phyloP scores from a whole-genome alignment of 1,139 yeast genomes.

The Lodderomyces margitis region DNA sequence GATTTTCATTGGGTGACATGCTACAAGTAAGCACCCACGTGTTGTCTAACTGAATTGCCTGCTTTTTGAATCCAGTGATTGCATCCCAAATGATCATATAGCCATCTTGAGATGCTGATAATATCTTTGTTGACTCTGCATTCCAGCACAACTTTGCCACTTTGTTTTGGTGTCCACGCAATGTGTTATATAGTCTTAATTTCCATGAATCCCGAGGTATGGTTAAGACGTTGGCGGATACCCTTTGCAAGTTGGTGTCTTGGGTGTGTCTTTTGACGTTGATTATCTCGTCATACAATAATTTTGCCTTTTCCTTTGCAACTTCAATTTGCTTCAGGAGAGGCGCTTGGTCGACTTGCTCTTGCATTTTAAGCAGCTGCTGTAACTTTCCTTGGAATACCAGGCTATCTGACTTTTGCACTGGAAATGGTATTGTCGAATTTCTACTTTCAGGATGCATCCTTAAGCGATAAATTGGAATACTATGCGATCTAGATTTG shows the following conservation, averaged over 20 bases:
- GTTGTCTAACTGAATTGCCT: slow-evolving; percentile 67
- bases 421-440: slow-evolving; percentile 4
- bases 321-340: slow-evolving; percentile 22
- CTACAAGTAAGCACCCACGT: slow-evolving; percentile 82
- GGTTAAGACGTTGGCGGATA: slow-evolving; percentile 29
- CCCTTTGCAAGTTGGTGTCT: slow-evolving; percentile 45
- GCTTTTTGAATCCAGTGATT: slow-evolving; percentile 65
- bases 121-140: slow-evolving; percentile 52
- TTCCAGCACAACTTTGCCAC: slow-evolving; percentile 71
- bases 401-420: neutral
- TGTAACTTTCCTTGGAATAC: neutral
- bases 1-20: slow-evolving; percentile 60
- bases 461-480: no score
- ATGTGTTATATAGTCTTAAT: slow-evolving; percentile 37
- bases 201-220: slow-evolving; percentile 34
- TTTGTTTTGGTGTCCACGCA: slow-evolving; percentile 77
- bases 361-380: neutral
- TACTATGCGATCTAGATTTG: no score
- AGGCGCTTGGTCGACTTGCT: slow-evolving; percentile 6
- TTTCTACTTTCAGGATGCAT: slow-evolving; percentile 2
- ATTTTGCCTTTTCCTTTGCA: slow-evolving; percentile 48
- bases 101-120: slow-evolving; percentile 87
- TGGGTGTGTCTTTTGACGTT: slow-evolving; percentile 38
- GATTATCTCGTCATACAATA: slow-evolving; percentile 50
- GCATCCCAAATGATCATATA: slow-evolving; percentile 84